Evolutionary conservation across 2,329 filamentous ascomycete species (phyloP).

Genomic region (Fusarium albosuccineum): DNA sequence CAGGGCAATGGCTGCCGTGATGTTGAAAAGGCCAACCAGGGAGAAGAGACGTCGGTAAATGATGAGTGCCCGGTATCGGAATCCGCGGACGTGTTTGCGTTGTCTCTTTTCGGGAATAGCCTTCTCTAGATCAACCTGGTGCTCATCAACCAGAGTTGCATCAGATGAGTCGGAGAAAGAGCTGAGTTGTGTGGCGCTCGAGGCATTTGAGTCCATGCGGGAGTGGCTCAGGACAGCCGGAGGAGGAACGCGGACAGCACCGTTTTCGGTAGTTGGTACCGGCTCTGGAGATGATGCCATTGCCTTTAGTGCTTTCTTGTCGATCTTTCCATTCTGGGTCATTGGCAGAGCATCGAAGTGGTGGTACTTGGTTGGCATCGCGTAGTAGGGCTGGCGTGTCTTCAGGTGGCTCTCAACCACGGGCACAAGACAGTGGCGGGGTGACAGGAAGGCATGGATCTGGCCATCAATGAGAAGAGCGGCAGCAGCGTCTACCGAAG

Average conservation of each 20-base stretch:
- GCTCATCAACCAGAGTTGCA: constrained; percentile 37
- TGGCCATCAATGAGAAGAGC: constrained; percentile 61
- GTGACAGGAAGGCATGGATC: constrained; percentile 65
- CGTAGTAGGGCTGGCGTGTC: constrained; percentile 66
- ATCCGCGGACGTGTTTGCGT: constrained; percentile 53
- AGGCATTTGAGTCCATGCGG: constrained; percentile 46
- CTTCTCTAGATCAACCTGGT: constrained; percentile 45
- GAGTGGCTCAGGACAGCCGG: constrained; percentile 30
- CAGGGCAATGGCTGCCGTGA: constrained; percentile 60
- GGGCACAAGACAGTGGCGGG: constrained; percentile 49
- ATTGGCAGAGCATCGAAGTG: constrained; percentile 60
- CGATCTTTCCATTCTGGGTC: constrained; percentile 68
- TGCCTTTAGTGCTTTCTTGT: constrained; percentile 60
- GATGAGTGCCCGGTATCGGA: constrained; percentile 61
- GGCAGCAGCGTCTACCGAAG: constrained; percentile 60
- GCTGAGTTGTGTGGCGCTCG: constrained; percentile 43
- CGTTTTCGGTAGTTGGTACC: background rate
- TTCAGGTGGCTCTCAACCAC: constrained; percentile 56
- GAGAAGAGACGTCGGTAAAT: constrained; percentile 70
- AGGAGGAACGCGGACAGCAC: constrained; percentile 14
- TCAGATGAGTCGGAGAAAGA: constrained; percentile 34
- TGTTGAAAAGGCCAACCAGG: constrained; percentile 65
- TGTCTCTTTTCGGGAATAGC: constrained; percentile 59
- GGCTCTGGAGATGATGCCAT: background rate
- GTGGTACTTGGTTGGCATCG: constrained; percentile 61